Conservation (phyloP, 805 yeast genomes). For the Yarrowia deformans region DNA sequence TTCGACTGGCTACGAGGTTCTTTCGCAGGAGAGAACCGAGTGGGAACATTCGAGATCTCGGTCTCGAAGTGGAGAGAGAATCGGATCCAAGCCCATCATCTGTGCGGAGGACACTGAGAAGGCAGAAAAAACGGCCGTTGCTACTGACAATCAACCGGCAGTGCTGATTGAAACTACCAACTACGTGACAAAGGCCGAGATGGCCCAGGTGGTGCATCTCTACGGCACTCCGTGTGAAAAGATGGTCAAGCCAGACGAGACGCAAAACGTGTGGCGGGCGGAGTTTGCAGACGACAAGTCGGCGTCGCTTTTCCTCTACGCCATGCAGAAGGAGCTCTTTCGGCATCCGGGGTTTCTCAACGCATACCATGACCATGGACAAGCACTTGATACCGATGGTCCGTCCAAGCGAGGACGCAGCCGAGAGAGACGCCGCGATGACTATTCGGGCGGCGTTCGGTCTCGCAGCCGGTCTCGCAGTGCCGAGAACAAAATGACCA, state of each 20-base stretch:
- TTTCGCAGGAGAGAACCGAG: neutral
- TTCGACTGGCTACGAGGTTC: conserved; percentile 7
- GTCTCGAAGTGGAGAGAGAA: neutral
- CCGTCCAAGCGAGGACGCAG: neutral
- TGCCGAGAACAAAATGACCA: neutral
- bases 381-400: neutral
- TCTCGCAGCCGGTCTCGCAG: conserved; percentile 4
- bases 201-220: neutral
- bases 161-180: neutral
- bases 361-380: conserved; percentile 2
- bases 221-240: neutral
- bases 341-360: neutral
- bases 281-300: neutral
- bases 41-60: conserved; percentile 14
- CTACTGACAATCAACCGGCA: neutral
- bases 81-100: neutral
- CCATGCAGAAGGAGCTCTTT: conserved; percentile 9
- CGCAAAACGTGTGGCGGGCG: neutral
- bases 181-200: neutral
- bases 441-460: neutral
- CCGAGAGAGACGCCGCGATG: neutral
- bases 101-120: too few relatives aligned
- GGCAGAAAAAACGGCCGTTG: too few relatives aligned
- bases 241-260: neutral
- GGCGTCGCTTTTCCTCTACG: conserved; percentile 14